Conservation (phyloP, 2,329 filamentous ascomycete genomes). For the Pseudocercospora fijiensis region DNA sequence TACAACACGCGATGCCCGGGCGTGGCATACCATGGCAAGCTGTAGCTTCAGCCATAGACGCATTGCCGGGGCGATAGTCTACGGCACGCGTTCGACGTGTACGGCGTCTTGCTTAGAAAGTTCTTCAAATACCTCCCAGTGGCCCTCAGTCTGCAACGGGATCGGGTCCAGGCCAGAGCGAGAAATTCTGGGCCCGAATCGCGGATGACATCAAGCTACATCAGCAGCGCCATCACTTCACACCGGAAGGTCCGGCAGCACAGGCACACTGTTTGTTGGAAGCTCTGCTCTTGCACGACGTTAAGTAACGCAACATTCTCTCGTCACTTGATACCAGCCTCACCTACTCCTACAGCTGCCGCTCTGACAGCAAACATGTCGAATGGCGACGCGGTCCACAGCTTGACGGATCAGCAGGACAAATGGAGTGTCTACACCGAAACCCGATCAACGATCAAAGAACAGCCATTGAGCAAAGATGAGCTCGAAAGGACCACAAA, state of each 20-base stretch:
- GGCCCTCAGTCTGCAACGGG: background rate
- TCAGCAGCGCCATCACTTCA: slow-evolving; percentile 4
- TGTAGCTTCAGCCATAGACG: background rate
- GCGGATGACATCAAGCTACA: slow-evolving; percentile 2
- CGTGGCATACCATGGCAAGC: background rate
- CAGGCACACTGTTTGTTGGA: background rate
- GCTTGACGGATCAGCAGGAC: slow-evolving; percentile 30
- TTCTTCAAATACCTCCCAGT: background rate
- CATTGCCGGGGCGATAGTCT: background rate
- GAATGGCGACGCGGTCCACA: slow-evolving; percentile 14
- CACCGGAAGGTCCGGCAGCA: slow-evolving; percentile 1
- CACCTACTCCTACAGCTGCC: background rate
- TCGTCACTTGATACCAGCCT: background rate
- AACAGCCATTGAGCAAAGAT: slow-evolving; percentile 60
- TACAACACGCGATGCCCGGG: background rate
- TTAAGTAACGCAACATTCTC: background rate
- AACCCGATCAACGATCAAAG: slow-evolving; percentile 37
- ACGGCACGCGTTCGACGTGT: background rate
- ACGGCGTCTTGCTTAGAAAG: background rate
- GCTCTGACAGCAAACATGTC: slow-evolving; percentile 1
- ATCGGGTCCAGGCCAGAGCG: background rate
- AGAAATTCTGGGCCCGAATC: background rate
- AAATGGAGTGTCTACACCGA: slow-evolving; percentile 35
- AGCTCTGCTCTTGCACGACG: background rate
- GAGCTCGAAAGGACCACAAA: slow-evolving; percentile 68